These are phyloP conservation scores for Debaryomycetaceae sp. DNA, from an alignment of 1,139 yeast genomes.

Conservation along the genomic window DNA sequence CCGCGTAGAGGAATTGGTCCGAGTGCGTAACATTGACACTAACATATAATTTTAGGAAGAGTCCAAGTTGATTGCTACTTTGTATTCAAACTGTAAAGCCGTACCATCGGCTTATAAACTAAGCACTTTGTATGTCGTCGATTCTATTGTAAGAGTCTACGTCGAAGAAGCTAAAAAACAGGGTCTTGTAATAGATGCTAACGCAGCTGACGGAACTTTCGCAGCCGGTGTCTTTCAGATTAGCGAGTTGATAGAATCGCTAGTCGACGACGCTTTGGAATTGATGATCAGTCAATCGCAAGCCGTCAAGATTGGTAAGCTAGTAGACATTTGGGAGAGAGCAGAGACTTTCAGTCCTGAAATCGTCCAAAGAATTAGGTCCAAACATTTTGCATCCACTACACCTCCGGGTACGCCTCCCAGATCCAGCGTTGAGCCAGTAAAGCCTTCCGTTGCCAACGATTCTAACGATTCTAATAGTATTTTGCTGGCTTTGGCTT, in stretches of 20 bases:
- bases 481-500: conserved; percentile 63
- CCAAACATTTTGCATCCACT: conserved; percentile 55
- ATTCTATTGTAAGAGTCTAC: conserved; percentile 84
- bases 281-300: conserved; percentile 51
- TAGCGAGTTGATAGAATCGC: conserved; percentile 54
- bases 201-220: conserved; percentile 66
- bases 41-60: conserved; percentile 34
- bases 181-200: conserved; percentile 41
- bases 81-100: conserved; percentile 67
- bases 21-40: conserved; percentile 2
- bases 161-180: conserved; percentile 68
- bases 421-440: conserved; percentile 25
- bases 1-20: not conserved
- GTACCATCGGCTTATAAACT: conserved; percentile 81
- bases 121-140: conserved; percentile 88
- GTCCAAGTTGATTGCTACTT: conserved; percentile 54
- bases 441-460: conserved; percentile 18
- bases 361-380: conserved; percentile 52
- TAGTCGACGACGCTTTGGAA: conserved; percentile 58
- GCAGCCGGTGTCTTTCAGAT: conserved; percentile 70
- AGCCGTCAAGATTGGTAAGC: conserved; percentile 71
- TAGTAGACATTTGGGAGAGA: conserved; percentile 90
- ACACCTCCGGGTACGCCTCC: conserved; percentile 60
- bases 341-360: conserved; percentile 70
- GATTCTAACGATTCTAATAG: conserved; percentile 49